Conservation (phyloP, 805 yeast genomes). For the Sungouiozyma ichnusensis region DNA sequence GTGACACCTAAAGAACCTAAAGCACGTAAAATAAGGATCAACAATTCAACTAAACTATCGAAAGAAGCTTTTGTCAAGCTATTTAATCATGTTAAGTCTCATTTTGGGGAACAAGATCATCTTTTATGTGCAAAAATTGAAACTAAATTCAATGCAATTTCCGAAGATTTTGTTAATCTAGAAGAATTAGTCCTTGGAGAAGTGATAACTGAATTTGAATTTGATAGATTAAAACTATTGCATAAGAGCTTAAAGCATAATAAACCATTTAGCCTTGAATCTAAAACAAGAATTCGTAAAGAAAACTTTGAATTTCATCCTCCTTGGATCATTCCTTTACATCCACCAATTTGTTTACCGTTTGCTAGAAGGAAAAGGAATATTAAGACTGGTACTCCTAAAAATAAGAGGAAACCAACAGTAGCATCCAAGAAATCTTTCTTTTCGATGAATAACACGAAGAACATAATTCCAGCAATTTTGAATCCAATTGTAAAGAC, state of each 20-base stretch:
- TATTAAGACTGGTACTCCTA: not conserved
- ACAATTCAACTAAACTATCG: constrained; percentile 11
- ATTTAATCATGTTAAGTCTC: not conserved
- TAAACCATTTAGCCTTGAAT: constrained; percentile 4
- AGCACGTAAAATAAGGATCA: constrained; percentile 13
- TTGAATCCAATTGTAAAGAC: constrained; percentile 25
- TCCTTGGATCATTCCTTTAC: constrained; percentile 25
- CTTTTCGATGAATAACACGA: constrained; percentile 9
- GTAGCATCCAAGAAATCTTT: constrained; percentile 5
- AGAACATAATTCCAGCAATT: constrained; percentile 18
- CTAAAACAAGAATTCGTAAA: constrained; percentile 21
- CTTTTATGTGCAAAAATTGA: not conserved
- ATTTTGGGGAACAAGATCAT: not conserved
- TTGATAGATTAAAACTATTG: not conserved
- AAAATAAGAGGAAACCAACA: constrained; percentile 1
- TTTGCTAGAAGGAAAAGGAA: constrained; percentile 21
- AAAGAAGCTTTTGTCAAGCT: not conserved
- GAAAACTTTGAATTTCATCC: constrained; percentile 27
- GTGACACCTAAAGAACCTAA: not conserved
- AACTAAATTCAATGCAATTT: not conserved
- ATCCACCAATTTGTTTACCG: constrained; percentile 26
- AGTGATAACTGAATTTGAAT: not conserved
- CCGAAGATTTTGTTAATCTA: not conserved
- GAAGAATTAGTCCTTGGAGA: not conserved
- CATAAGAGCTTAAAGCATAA: not conserved